phyloP scores from a whole-genome alignment of 2,329 filamentous ascomycete genomes.

The Penicillium aurantiogriseum region DNA sequence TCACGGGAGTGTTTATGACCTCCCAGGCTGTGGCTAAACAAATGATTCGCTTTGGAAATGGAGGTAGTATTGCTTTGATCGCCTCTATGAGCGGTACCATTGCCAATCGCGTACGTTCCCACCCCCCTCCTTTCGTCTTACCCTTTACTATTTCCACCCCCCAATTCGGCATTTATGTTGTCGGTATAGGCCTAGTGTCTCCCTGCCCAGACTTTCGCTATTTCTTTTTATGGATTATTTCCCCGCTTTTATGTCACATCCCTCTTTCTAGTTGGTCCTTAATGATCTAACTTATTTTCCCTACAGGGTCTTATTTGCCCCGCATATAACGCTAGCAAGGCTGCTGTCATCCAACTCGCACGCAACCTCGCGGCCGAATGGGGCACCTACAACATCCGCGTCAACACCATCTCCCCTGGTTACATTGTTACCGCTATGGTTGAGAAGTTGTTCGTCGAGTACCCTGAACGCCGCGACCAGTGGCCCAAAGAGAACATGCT shows the following conservation, averaged over 20 bases:
- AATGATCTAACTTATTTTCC: not conserved
- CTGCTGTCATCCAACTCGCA: conserved; percentile 48
- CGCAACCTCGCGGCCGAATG: conserved; percentile 51
- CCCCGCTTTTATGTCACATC: not conserved
- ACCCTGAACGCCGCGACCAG: conserved; percentile 73
- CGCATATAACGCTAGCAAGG: conserved; percentile 51
- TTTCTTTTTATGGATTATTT: not conserved
- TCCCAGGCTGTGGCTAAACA: conserved; percentile 63
- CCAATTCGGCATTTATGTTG: not conserved
- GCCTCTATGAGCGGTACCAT: conserved; percentile 62
- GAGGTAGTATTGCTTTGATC: conserved; percentile 62
- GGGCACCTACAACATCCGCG: conserved; percentile 49
- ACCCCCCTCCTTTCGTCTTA: not conserved
- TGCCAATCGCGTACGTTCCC: conserved; percentile 51
- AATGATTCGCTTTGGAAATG: conserved; percentile 60
- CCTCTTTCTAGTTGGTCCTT: not conserved
- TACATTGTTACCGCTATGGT: conserved; percentile 51
- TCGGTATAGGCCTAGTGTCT: not conserved
- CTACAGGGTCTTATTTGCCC: conserved; percentile 48
- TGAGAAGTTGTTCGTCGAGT: conserved; percentile 52
- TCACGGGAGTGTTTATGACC: conserved; percentile 63
- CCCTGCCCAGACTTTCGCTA: not conserved
- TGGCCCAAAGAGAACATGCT: conserved; percentile 90
- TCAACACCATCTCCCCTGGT: conserved; percentile 50
- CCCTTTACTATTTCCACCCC: not conserved